Conservation (phyloP, 2,329 filamentous ascomycete species). For the Ascochyta lentis region DNA sequence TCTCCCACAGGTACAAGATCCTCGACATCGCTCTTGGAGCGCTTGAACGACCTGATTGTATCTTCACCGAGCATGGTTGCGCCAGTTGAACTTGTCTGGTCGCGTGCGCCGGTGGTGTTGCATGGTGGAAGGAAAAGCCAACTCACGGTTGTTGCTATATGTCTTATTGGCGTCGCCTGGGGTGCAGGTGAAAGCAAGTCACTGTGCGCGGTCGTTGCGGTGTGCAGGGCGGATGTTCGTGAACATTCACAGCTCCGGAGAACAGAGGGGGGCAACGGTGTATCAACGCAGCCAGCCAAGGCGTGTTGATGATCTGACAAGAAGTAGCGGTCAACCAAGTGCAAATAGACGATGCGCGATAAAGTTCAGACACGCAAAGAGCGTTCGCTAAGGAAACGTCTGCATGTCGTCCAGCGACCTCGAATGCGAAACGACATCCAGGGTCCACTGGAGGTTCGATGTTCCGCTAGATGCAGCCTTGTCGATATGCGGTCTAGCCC, state of each 20-base stretch:
- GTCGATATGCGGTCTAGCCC: slow-evolving; percentile 24
- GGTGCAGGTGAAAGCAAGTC: slow-evolving; percentile 34
- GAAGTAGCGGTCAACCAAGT: neutral
- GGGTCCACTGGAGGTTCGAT: slow-evolving; percentile 26
- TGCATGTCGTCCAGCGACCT: slow-evolving; percentile 15
- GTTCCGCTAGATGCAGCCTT: slow-evolving; percentile 34
- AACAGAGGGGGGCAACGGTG: slow-evolving; percentile 7
- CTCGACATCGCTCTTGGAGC: slow-evolving; percentile 32
- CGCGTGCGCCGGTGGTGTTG: slow-evolving; percentile 5
- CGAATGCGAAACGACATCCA: slow-evolving; percentile 30
- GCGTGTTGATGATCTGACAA: neutral
- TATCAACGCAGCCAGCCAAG: slow-evolving; percentile 13
- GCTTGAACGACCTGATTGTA: slow-evolving; percentile 32
- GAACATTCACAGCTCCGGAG: slow-evolving; percentile 25
- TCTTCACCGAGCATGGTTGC: slow-evolving; percentile 29
- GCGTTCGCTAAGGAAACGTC: slow-evolving; percentile 7
- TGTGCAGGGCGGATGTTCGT: slow-evolving; percentile 24
- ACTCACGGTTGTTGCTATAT: slow-evolving; percentile 33
- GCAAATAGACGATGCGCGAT: slow-evolving; percentile 1
- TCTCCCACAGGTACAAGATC: slow-evolving; percentile 25
- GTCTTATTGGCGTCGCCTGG: slow-evolving; percentile 19
- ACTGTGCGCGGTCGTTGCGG: slow-evolving; percentile 33
- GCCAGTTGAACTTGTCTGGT: neutral
- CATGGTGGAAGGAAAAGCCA: slow-evolving; percentile 15
- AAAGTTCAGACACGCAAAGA: slow-evolving; percentile 3